Evolutionary conservation across 2,329 filamentous ascomycete genomes (phyloP), one percentile per base, ranked within the genome.

Genomic region (Nannizziopsis arthrosporioides): DNA sequence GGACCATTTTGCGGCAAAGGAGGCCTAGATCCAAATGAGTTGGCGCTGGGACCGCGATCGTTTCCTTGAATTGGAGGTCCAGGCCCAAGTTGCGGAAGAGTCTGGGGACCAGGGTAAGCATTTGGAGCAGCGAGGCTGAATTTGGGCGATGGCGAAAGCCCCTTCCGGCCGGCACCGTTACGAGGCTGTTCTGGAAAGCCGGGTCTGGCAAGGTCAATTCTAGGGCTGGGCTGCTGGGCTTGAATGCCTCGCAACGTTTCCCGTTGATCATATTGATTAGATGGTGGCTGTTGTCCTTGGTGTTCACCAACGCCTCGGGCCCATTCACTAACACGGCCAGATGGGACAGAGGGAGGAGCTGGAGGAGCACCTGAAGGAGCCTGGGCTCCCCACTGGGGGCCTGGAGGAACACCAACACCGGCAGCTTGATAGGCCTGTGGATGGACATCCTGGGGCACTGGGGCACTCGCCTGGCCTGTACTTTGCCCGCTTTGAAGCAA

Each of bases 361-460:
- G 66, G 64, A 36, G 66, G 63, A 31, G 64, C 66, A 30, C 65
- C 66, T 39, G 63, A 68, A 30, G 62, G 67, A 52, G 81, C 78
- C 42, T 87, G 85, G 50, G 82, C 84, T 53, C 85, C 85, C 90
- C 90, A 96, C 63, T 93, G 85, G 54, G 88, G 89, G 44, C 83
- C 84, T 45, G 86, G 85, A 50, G 87, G 87, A 9, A 85, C 86
- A 55, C 85, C 84, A 47, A 92, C 82, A 37, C 84, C 85, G 42
- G 82, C 78, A 47, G 81, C 79, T 66, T 94, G 88, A 60, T 96
- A 96, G 5, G 89, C 85, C 61, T 94, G 87, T 43, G 90, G 90
- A 63, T 96, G 89, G 17, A 96, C 88, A 66, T 98, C 92, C 60
- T 94, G 90, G 6, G 92, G 92, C 59, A 46, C 65, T 59, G 39